These are phyloP conservation scores for Lachnellula occidentalis DNA, from an alignment of 2,329 filamentous ascomycete genomes.

Conservation along the genomic window DNA sequence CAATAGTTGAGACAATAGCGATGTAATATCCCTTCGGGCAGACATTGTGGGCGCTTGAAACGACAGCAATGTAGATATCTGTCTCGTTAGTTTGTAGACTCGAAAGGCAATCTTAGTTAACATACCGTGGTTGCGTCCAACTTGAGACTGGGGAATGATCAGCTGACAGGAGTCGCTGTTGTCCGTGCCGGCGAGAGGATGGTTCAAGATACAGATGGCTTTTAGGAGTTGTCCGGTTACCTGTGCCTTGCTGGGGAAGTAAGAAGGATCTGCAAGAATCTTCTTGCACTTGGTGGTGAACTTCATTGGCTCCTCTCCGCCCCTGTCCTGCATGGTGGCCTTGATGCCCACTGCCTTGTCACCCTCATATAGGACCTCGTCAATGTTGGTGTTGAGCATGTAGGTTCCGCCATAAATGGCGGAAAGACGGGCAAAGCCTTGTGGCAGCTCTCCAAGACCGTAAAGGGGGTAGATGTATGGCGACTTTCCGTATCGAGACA, in stretches of 20 bases:
- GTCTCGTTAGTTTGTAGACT: slow-evolving; percentile 11
- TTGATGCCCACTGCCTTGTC: slow-evolving; percentile 92
- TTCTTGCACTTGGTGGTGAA: slow-evolving; percentile 95
- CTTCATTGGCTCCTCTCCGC: slow-evolving; percentile 72
- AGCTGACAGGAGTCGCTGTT: slow-evolving; percentile 87
- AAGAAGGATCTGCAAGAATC: slow-evolving; percentile 93
- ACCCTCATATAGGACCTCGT: slow-evolving; percentile 81
- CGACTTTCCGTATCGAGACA: slow-evolving; percentile 95
- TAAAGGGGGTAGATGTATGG: slow-evolving; percentile 99
- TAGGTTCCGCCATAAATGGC: slow-evolving; percentile 99
- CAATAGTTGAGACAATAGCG: slow-evolving; percentile 95
- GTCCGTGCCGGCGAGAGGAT: slow-evolving; percentile 85
- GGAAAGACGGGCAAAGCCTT: slow-evolving; percentile 93
- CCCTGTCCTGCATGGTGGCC: slow-evolving; percentile 86
- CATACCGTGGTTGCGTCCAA: slow-evolving; percentile 87
- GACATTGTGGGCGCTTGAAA: slow-evolving; percentile 94
- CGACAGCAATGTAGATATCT: slow-evolving; percentile 97
- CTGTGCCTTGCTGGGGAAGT: slow-evolving; percentile 87
- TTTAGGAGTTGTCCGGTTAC: slow-evolving; percentile 87
- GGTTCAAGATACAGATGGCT: slow-evolving; percentile 95
- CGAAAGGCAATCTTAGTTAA: neutral
- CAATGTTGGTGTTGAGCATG: slow-evolving; percentile 94
- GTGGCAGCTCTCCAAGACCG: slow-evolving; percentile 91
- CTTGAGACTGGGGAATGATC: slow-evolving; percentile 96
- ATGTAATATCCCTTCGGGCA: slow-evolving; percentile 99